Percentiles rank a stretch among this genome's conserved stretches.
Conservation (phyloP, 805 yeast species). For the Yamadazyma endophytica region DNA sequence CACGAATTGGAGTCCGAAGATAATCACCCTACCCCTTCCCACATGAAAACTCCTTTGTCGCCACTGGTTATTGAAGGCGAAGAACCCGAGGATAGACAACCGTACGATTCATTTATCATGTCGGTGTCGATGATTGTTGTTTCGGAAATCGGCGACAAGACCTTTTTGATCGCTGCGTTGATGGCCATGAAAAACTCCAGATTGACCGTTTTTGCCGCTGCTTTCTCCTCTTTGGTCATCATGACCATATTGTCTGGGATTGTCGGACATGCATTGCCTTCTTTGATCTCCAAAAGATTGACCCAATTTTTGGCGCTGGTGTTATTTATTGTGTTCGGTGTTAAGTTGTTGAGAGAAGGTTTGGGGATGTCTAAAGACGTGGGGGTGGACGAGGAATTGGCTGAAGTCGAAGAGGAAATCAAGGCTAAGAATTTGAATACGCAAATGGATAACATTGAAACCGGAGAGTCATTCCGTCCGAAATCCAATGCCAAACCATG, state of each 20-base stretch:
- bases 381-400: constrained; percentile 93
- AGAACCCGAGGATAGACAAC: constrained; percentile 10
- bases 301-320: constrained; percentile 81
- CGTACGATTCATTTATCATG: constrained; percentile 62
- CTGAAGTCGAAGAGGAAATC: constrained; percentile 94
- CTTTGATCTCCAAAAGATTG: constrained; percentile 70
- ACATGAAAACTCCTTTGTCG: constrained; percentile 16
- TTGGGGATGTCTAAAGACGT: constrained; percentile 70
- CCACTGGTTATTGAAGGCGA: constrained; percentile 12
- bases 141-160: constrained; percentile 97
- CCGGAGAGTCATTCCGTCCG: constrained; percentile 30
- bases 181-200: constrained; percentile 96
- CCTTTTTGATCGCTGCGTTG: constrained; percentile 92
- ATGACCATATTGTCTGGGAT: constrained; percentile 92
- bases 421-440: constrained; percentile 55
- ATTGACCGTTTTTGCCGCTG: constrained; percentile 80
- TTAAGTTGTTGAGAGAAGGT: constrained; percentile 75
- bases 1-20: constrained; percentile 20
- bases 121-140: constrained; percentile 86
- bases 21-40: constrained; percentile 23
- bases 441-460: constrained; percentile 55
- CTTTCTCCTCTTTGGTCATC: constrained; percentile 75
- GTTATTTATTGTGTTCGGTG: constrained; percentile 79
- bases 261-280: constrained; percentile 88
- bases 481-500: constrained; percentile 17